phyloP scores from a whole-genome alignment of 768 basidiomycete species.

The Suillus brevipes region DNA sequence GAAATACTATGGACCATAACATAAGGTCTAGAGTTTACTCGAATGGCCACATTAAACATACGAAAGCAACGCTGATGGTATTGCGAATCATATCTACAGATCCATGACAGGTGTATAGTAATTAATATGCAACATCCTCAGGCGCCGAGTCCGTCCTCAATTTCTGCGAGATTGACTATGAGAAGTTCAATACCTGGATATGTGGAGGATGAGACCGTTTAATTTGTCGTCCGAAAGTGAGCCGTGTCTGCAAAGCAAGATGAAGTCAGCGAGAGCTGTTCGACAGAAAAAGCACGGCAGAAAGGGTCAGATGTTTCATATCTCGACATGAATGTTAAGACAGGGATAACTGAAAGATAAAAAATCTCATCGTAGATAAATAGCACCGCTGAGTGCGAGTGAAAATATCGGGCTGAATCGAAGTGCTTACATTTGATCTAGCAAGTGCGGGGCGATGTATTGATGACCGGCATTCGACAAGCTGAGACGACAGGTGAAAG shows the following conservation, averaged over 20 bases:
- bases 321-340: slow-evolving; percentile 31
- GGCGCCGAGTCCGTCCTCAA: neutral
- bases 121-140: neutral
- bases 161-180: neutral
- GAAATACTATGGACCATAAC: no score
- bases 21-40: no score
- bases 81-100: neutral
- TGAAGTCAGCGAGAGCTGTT: neutral
- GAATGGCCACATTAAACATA: no score
- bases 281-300: neutral
- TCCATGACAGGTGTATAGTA: neutral
- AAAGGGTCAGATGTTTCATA: slow-evolving; percentile 13
- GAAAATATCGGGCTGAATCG: neutral
- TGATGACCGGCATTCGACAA: neutral
- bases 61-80: no score
- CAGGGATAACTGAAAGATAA: slow-evolving; percentile 32
- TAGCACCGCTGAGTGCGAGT: neutral
- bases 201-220: neutral
- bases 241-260: neutral
- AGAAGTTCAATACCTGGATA: neutral
- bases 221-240: neutral
- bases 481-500: neutral
- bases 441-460: neutral
- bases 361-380: slow-evolving; percentile 21
- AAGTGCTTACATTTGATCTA: neutral